Percentiles rank a stretch among this genome's conserved stretches.
phyloP scores from a whole-genome alignment of 495 filamentous ascomycete genomes.

The Hyaloscypha variabilis region DNA sequence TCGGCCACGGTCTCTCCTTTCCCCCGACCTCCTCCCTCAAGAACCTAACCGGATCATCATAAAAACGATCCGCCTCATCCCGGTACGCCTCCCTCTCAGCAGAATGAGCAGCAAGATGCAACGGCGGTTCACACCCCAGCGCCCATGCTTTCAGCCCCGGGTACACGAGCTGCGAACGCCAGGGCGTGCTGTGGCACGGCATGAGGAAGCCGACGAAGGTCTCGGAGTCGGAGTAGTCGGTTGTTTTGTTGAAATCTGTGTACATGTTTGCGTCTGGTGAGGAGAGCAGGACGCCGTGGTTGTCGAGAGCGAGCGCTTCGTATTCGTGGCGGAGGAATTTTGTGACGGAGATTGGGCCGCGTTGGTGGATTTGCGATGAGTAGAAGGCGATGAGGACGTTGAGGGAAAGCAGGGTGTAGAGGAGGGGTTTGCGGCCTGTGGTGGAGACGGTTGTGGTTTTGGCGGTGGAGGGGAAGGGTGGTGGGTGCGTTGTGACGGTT shows the following conservation, averaged over 20 bases:
- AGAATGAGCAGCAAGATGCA: conserved; percentile 56
- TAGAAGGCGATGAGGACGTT: conserved; percentile 78
- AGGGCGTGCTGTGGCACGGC: conserved; percentile 97
- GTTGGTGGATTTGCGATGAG: conserved; percentile 74
- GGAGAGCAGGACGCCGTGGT: conserved; percentile 21
- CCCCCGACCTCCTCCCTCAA: conserved; percentile 43
- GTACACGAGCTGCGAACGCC: conserved; percentile 84
- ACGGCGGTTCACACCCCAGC: conserved; percentile 86
- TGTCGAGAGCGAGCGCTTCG: conserved; percentile 38
- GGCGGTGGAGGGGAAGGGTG: conserved; percentile 24
- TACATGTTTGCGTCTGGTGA: conserved; percentile 20
- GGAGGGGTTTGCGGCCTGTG: conserved; percentile 51
- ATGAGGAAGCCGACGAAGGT: conserved; percentile 89
- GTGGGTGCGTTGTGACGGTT: conserved; percentile 15
- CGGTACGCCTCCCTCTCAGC: conserved; percentile 62
- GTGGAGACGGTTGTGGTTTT: conserved; percentile 24
- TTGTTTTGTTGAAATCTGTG: conserved; percentile 11
- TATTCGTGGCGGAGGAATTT: conserved; percentile 74
- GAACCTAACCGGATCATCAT: conserved; percentile 65
- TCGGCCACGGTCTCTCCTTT: conserved; percentile 42
- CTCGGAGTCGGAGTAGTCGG: conserved; percentile 37
- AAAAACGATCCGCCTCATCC: conserved; percentile 93
- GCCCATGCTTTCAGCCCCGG: conserved; percentile 80
- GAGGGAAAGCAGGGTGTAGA: conserved; percentile 60
- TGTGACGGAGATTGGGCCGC: conserved; percentile 72